phyloP scores from a whole-genome alignment of 352 stramenopile species.

The Thraustochytrium sp. region DNA sequence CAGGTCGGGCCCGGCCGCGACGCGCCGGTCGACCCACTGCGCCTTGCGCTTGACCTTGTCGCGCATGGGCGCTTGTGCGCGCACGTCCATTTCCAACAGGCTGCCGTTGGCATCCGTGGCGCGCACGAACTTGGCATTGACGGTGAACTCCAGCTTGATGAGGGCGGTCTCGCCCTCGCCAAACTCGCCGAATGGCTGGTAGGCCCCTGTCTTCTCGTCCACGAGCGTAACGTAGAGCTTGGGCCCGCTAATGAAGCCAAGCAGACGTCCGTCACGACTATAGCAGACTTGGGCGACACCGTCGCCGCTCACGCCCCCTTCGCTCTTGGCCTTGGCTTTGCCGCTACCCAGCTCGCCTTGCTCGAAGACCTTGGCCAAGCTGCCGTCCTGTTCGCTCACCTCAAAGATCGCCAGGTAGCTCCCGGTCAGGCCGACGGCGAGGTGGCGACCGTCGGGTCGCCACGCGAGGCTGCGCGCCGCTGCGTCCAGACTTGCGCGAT shows the following conservation, averaged over 20 bases:
- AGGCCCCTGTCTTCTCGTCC: not conserved
- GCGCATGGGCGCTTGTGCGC: not conserved
- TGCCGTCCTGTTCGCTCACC: conserved; percentile 54
- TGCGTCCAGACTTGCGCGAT: conserved; percentile 59
- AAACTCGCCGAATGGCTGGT: not conserved
- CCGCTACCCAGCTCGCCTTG: conserved; percentile 62
- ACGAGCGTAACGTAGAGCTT: not conserved
- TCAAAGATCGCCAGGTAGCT: not conserved
- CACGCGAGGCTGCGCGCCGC: conserved; percentile 72
- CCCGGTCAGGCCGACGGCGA: conserved; percentile 75
- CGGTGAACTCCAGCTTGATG: not conserved
- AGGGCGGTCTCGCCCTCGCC: not conserved
- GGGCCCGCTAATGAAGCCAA: conserved; percentile 47
- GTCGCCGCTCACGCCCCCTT: no score
- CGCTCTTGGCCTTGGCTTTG: conserved; percentile 50
- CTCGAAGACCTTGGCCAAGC: conserved; percentile 70
- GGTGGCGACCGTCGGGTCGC: conserved; percentile 67
- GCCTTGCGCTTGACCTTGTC: not conserved
- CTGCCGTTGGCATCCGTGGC: not conserved
- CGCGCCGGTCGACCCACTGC: not conserved
- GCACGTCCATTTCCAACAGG: not conserved
- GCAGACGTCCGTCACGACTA: conserved; percentile 73
- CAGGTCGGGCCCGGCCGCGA: not conserved
- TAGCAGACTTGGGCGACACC: conserved; percentile 58
- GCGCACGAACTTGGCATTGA: not conserved